A percentile compares a stretch with the other conserved stretches of the same genome.
These are phyloP conservation scores for Galeopsis tetrahit DNA, from an alignment of 257 asterid species.

Conservation along the genomic window DNA sequence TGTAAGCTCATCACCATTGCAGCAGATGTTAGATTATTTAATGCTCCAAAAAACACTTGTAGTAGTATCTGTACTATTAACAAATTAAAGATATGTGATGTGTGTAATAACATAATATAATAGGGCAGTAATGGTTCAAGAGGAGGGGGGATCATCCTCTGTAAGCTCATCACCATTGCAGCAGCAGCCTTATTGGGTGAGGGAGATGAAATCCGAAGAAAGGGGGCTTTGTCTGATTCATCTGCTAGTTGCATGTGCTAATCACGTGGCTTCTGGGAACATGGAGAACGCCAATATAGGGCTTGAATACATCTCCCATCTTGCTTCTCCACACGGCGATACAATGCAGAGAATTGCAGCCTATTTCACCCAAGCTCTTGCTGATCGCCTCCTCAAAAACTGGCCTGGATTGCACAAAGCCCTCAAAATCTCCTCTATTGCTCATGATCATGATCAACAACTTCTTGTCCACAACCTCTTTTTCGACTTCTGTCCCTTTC, in stretches of 20 bases:
- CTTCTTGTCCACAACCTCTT: slow-evolving; percentile 49
- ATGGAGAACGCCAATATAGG: slow-evolving; percentile 65
- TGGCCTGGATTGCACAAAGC: slow-evolving; percentile 80
- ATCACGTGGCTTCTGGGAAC: slow-evolving; percentile 64
- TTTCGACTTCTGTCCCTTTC: slow-evolving; percentile 65
- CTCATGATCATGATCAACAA: too few relatives aligned
- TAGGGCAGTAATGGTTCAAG: slow-evolving; percentile 53
- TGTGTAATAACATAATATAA: background rate
- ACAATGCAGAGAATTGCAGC: slow-evolving; percentile 79
- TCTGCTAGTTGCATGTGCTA: slow-evolving; percentile 63
- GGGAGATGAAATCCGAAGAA: slow-evolving; percentile 70
- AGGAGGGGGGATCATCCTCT: slow-evolving; percentile 74
- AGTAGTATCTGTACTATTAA: too few relatives aligned
- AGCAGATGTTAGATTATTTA: too few relatives aligned
- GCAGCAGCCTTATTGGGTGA: slow-evolving; percentile 63
- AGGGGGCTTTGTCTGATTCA: slow-evolving; percentile 70
- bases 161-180: slow-evolving; percentile 65
- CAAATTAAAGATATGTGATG: background rate
- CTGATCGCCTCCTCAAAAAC: slow-evolving; percentile 61
- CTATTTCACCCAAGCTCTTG: slow-evolving; percentile 73
- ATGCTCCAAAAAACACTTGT: too few relatives aligned
- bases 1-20: slow-evolving; percentile 63
- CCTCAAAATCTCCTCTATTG: slow-evolving; percentile 33
- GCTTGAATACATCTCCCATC: slow-evolving; percentile 67
- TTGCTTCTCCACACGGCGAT: slow-evolving; percentile 76